Base-by-base conservation (phyloP, 768 basidiomycete species). In the Auricularia sp. region DNA sequence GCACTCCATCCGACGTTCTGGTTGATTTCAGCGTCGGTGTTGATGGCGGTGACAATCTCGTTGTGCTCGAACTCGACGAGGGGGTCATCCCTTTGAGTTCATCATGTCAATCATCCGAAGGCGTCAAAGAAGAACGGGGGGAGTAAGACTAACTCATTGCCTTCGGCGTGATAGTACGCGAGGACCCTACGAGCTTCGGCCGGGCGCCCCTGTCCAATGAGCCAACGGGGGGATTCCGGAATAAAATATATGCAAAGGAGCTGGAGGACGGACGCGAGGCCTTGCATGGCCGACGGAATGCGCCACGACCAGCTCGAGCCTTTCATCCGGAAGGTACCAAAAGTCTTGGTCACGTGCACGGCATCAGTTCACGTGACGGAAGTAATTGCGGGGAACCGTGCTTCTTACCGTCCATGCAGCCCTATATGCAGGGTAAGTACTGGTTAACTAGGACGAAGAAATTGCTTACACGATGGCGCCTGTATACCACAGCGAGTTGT, bases 401-500 rank as follows among this genome's bases (percentile, higher is more conserved):
- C 14, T 1, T 18, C 14, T 16, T 18, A 51, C 47, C 14, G 21
- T 42, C 39, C 39, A 42, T 42, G 59, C 58, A 7, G 47, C 47
- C 47, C 47, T 51, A 29, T 29, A 29, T 29, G 29, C 29, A 29
- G 29, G 29, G 21, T 18, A 51, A 51, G 47, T 14, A 14, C 23
- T 23, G 23, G 8, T 5, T 18, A 42, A 3, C 47, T 6, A 51
- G n/a, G 47, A 18, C 18, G 3, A 42, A 0, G 39, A 14, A 1
- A 42, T 1, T 90, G 91, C 39, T 42, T 42, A 42, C 39, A 42
- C 44, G 62, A 59, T n/a, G 36, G 21, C 35, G 23, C 39, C 36
- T 33, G 36, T 76, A 63, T 69, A 84, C 84, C 69, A 93, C 66
- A 91, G 85, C 36, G 88, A 87, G 79, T 91, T 90, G 78, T 89